Evolutionary conservation across 225 moss, liverwort and hornwort genomes (phyloP).

Genomic region (Marchantia polymorpha): DNA sequence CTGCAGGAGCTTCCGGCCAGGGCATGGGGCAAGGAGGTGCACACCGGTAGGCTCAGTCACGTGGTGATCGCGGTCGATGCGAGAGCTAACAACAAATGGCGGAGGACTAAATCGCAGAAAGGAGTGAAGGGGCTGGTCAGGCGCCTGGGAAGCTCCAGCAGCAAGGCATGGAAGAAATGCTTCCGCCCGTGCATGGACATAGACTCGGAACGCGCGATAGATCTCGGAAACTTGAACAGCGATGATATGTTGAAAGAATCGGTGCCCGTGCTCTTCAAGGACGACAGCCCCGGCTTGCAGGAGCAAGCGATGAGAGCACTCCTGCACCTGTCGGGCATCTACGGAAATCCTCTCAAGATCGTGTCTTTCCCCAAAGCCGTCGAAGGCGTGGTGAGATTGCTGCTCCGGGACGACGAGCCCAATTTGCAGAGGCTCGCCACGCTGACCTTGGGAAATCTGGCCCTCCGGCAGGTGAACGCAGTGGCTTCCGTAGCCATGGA

Average conservation of each 20-base stretch:
- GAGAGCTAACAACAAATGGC: not conserved
- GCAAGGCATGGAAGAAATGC: slow-evolving; percentile 20
- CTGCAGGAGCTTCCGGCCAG: slow-evolving; percentile 22
- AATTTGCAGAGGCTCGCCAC: slow-evolving; percentile 33
- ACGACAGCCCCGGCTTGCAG: slow-evolving; percentile 13
- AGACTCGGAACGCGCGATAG: not conserved
- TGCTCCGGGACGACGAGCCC: slow-evolving; percentile 21
- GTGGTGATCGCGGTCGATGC: slow-evolving; percentile 23
- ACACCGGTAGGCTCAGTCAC: slow-evolving; percentile 21
- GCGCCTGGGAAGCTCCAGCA: slow-evolving; percentile 11
- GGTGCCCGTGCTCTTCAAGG: slow-evolving; percentile 17
- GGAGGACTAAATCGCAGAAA: slow-evolving; percentile 12
- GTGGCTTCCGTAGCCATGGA: slow-evolving; percentile 29
- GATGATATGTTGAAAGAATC: slow-evolving; percentile 15
- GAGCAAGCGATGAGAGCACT: slow-evolving; percentile 20
- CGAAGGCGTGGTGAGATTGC: slow-evolving; percentile 36
- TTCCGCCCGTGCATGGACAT: slow-evolving; percentile 15
- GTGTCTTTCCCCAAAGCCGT: slow-evolving; percentile 33
- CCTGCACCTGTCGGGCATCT: slow-evolving; percentile 17
- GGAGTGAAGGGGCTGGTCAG: slow-evolving; percentile 16
- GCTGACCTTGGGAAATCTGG: slow-evolving; percentile 35
- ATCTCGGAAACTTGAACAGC: slow-evolving; percentile 3
- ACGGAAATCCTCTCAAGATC: slow-evolving; percentile 24
- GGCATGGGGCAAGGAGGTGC: slow-evolving; percentile 15
- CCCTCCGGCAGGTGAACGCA: slow-evolving; percentile 19